Evolutionary conservation across 1,139 yeast genomes (phyloP).

Genomic region (Kurtzmaniella natalensis): DNA sequence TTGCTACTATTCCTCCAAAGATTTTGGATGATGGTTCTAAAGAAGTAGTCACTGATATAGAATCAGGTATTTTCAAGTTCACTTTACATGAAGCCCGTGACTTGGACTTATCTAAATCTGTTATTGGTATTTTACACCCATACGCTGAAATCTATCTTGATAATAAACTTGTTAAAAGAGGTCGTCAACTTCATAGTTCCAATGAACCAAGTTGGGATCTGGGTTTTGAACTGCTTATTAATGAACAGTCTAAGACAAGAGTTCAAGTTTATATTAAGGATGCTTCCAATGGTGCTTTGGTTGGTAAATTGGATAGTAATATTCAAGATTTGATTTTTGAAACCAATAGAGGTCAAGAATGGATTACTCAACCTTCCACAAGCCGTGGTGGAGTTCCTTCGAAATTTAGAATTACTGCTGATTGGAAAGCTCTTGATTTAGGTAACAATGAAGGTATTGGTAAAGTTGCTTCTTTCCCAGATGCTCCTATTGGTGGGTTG

Average conservation of each 20-base stretch:
- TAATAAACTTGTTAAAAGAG: constrained; percentile 46
- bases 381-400: constrained; percentile 36
- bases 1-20: constrained; percentile 50
- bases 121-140: constrained; percentile 69
- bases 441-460: constrained; percentile 32
- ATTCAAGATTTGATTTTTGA: constrained; percentile 53
- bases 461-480: constrained; percentile 37
- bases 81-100: constrained; percentile 69
- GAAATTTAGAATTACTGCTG: constrained; percentile 47
- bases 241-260: constrained; percentile 53
- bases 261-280: constrained; percentile 57
- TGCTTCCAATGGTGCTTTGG: constrained; percentile 41
- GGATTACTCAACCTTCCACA: constrained; percentile 43
- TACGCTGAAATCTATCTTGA: constrained; percentile 63
- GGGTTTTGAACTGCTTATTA: constrained; percentile 54
- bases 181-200: constrained; percentile 59
- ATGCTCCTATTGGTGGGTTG: constrained; percentile 63
- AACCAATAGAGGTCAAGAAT: constrained; percentile 48
- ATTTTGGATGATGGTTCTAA: constrained; percentile 48
- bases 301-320: constrained; percentile 52
- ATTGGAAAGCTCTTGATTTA: constrained; percentile 70
- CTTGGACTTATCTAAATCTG: constrained; percentile 59
- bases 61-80: constrained; percentile 69
- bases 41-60: constrained; percentile 49
- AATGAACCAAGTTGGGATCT: constrained; percentile 74